Base-by-base conservation (phyloP, 495 filamentous ascomycete genomes). In the Xylaria castorea region DNA sequence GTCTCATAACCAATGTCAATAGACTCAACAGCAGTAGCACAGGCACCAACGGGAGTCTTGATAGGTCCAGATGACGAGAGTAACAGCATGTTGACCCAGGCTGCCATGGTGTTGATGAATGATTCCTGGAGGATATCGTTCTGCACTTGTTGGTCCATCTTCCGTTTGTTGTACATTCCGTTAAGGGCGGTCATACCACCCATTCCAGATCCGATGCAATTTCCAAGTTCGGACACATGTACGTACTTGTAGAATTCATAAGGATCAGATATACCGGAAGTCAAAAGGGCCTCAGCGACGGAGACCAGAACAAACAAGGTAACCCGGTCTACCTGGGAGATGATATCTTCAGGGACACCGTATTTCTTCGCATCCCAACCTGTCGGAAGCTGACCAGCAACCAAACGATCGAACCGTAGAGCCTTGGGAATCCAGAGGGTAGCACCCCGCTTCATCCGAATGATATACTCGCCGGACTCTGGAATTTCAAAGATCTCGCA, bases 161-260 rank as follows among this genome's bases (percentile, higher is more conserved):
- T 98, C 62, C 96, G 92, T 79, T 98, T 97, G 85, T 95, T 97
- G 86, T 98, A 98, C 96, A 99, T 98, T 71, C 95, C 95, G 73
- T 95, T 89, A 71, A 98, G 88, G 69, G 96, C 97, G 75, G 89
- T 88, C 62, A 93, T 94, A 81, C 96, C 96, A 87, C 96, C 96
- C 81, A 98, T 94, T 84, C 96, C 96, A 14, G 97, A 98, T 80
- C 96, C 96, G 73, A 99, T 89, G 82, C 97, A 98, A 87, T 99
- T 99, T 80, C 97, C 96, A 53, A 99, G 93, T 80, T 99, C 93
- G 2, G 97, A 98, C 65, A 99, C 89, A 81, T 99, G 96, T 70
- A 99, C 96, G 78, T 99, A 98, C 85, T 98, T 94, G 88, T 99
- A 99, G 84, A 99, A 98, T 83, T 99, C 96, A 77, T 98, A 99